Evolutionary conservation across 768 basidiomycete species (phyloP), one percentile per base, ranked within the genome.

Genomic region (Gloeostereum incarnatum): DNA sequence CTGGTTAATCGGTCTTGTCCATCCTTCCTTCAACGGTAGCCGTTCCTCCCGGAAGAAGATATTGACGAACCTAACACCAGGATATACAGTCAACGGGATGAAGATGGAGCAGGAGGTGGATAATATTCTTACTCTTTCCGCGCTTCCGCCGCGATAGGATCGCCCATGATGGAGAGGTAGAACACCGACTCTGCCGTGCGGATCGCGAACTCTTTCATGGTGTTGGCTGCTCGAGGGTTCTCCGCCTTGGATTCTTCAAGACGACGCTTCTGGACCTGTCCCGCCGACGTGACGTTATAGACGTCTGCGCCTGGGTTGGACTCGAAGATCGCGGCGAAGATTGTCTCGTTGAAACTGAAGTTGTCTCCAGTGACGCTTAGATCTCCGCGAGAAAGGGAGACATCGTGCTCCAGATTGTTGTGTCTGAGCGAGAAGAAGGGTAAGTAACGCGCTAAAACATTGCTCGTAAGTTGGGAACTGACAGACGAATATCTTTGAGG

Each of bases 141-240:
- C n/a, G 39, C 39, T 11, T 25, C n/a, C 9, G 32, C 39, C 17
- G 32, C 35, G 5, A 6, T 35, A 4, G 39, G 23, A 41, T 41
- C 39, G 13, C 47, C 47, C 26, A 49, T 40, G n/a, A 31, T 38
- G 25, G 32, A 30, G 6, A 49, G 40, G 17, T 44, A 49, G 6
- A 49, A 22, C 3, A 35, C 32, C 14, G 39, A 33, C 37, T 49
- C 47, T 14, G 37, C 26, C 11, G 32, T 38, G 24, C 45, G 41
- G 8, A 40, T 33, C 3, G 21, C 18, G 26, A 46, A 40, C 40
- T 49, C 47, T 23, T 41, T 43, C 13, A 25, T n/a, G 6, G 47
- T 49, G 23, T 49, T 45, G 7, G 26, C 34, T 4, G 42, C 14
- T 9, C 29, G n/a, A 2, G 45, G 36, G n/a, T 49, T 49, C 3